Conservation (phyloP, 257 asterid genomes). For the Nicotiana knightiana region DNA sequence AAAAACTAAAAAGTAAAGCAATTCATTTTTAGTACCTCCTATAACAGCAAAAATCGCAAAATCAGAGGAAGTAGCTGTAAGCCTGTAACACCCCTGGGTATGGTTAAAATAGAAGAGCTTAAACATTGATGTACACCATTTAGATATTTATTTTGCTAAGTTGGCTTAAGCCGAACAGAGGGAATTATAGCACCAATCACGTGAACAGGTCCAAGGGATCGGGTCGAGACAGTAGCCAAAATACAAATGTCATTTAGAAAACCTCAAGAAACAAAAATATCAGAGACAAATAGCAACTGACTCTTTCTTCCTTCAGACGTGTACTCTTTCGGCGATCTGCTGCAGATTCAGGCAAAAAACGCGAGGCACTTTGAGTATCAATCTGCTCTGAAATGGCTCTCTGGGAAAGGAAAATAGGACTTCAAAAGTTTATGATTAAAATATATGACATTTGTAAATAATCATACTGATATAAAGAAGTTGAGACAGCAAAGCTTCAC, state of each 20-base stretch:
- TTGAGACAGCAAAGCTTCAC: conserved; percentile 23
- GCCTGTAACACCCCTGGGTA: neutral
- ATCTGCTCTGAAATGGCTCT: conserved; percentile 34
- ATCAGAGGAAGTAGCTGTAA: neutral
- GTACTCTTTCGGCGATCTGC: conserved; percentile 22
- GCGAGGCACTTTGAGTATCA: conserved; percentile 28
- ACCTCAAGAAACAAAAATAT: neutral
- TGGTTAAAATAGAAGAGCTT: neutral
- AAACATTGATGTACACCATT: neutral
- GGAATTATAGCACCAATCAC: conserved; percentile 1
- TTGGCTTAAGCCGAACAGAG: neutral
- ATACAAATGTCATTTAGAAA: neutral
- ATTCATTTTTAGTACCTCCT: neutral
- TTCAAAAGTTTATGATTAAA: conserved; percentile 18
- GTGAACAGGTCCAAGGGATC: neutral
- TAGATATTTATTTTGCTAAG: neutral
- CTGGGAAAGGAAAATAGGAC: conserved; percentile 32
- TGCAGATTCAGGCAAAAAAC: conserved; percentile 25
- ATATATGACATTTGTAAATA: neutral
- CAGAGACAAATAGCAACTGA: conserved; percentile 27
- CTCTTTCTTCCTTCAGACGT: conserved; percentile 33
- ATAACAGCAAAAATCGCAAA: neutral
- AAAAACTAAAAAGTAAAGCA: neutral
- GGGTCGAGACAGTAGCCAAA: neutral
- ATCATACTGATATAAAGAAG: conserved; percentile 2